Evolutionary conservation across 192 early-diverging fungal genomes (phyloP).

Genomic region (Paraglomus brasilianum): DNA sequence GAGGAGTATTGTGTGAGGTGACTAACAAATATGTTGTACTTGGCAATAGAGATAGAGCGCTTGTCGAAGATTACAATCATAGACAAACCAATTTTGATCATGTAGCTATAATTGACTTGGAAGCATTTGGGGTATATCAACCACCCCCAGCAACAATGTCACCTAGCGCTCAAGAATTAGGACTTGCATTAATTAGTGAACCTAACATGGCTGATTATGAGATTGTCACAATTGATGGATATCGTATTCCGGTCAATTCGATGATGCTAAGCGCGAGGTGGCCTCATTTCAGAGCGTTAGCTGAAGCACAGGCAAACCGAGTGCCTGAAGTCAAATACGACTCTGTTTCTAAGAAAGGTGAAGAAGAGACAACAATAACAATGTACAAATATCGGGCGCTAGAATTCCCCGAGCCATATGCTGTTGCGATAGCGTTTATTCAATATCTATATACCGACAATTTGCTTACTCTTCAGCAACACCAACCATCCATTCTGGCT

Average conservation of each 20-base stretch:
- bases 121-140: constrained; percentile 69
- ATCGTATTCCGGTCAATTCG: constrained; percentile 58
- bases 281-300: constrained; percentile 54
- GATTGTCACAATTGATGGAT: constrained; percentile 53
- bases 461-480: constrained; percentile 61
- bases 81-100: constrained; percentile 80
- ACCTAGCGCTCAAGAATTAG: constrained; percentile 58
- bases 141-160: constrained; percentile 56
- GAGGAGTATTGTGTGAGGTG: constrained; percentile 62
- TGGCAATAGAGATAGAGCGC: constrained; percentile 64
- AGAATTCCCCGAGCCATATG: constrained; percentile 47
- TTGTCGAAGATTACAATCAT: constrained; percentile 76
- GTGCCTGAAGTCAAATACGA: constrained; percentile 27
- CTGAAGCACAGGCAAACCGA: constrained; percentile 41
- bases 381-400: constrained; percentile 46
- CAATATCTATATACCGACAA: constrained; percentile 70
- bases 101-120: constrained; percentile 66
- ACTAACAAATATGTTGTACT: constrained; percentile 70
- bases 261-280: constrained; percentile 51
- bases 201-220: constrained; percentile 58
- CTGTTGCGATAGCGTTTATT: constrained; percentile 58
- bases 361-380: constrained; percentile 35
- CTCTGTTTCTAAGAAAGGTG: constrained; percentile 20
- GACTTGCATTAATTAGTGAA: constrained; percentile 55
- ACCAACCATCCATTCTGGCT: constrained; percentile 61